These are phyloP conservation scores for Plectosphaerella sp. DNA, from an alignment of 2,329 filamentous ascomycete genomes.

Conservation along the genomic window DNA sequence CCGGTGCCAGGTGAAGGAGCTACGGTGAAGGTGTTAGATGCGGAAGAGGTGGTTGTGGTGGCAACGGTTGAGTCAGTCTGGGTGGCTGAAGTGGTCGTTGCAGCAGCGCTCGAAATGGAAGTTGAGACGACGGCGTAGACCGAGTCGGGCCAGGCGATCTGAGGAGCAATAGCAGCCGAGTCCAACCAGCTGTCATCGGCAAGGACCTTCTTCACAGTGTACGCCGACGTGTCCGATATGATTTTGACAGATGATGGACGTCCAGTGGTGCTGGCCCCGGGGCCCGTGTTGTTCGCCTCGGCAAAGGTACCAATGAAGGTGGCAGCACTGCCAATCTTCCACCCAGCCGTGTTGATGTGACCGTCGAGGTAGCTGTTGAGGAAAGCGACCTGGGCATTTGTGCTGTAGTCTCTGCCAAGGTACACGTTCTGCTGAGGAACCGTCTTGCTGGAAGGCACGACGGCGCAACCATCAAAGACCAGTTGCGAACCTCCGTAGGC, in stretches of 20 bases:
- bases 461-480: conserved; percentile 11
- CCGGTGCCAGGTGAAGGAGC: conserved; percentile 28
- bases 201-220: conserved; percentile 16
- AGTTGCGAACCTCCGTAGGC: conserved; percentile 15
- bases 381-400: conserved; percentile 18
- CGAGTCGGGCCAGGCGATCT: conserved; percentile 21
- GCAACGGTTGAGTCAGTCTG: conserved; percentile 14
- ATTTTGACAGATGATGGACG: conserved; percentile 17
- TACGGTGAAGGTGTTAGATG: conserved; percentile 8
- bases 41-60: conserved; percentile 5
- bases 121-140: conserved; percentile 13
- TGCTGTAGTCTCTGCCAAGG: conserved; percentile 20
- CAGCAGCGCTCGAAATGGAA: neutral
- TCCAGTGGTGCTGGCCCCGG: conserved; percentile 17
- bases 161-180: conserved; percentile 19
- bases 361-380: conserved; percentile 23
- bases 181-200: conserved; percentile 26
- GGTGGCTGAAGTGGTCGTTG: conserved; percentile 9
- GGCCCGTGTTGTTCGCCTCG: conserved; percentile 26
- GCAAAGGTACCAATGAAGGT: conserved; percentile 20
- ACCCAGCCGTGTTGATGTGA: conserved; percentile 19
- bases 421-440: conserved; percentile 18
- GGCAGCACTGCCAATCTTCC: conserved; percentile 16
- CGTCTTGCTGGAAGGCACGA: conserved; percentile 7
- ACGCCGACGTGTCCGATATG: conserved; percentile 10